Conservation (phyloP, 2,329 filamentous ascomycete genomes). For the Exserohilum rostratum region DNA sequence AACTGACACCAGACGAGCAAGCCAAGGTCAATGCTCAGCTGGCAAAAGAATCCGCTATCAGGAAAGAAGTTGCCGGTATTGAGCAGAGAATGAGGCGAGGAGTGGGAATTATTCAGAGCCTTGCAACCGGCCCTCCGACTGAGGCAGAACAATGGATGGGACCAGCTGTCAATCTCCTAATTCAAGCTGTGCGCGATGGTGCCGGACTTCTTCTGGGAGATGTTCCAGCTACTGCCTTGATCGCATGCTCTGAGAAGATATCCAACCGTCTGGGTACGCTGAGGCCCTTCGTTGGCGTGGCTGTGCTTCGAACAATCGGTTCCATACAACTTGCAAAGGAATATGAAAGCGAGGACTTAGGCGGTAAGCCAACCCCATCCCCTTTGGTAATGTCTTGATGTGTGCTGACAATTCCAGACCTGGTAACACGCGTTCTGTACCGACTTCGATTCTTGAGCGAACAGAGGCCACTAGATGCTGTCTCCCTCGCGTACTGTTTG, state of each 20-base stretch:
- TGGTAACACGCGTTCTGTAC: constrained; percentile 89
- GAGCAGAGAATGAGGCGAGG: constrained; percentile 78
- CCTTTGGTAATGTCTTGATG: not conserved
- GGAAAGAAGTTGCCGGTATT: constrained; percentile 71
- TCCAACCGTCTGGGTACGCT: constrained; percentile 76
- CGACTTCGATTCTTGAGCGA: constrained; percentile 88
- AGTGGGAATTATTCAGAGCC: constrained; percentile 80
- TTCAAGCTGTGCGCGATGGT: constrained; percentile 77
- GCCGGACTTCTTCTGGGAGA: constrained; percentile 83
- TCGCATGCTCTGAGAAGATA: constrained; percentile 77
- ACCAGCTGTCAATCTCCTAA: constrained; percentile 73
- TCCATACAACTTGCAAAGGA: constrained; percentile 74
- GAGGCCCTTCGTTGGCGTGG: constrained; percentile 83
- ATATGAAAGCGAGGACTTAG: constrained; percentile 79
- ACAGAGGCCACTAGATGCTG: constrained; percentile 88
- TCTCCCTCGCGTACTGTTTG: constrained; percentile 85
- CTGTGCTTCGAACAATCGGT: constrained; percentile 79
- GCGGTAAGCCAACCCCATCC: constrained; percentile 49
- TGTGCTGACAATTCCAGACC: constrained; percentile 47
- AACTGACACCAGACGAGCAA: constrained; percentile 86
- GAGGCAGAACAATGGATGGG: constrained; percentile 90
- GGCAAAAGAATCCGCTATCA: constrained; percentile 81
- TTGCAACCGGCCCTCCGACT: constrained; percentile 86
- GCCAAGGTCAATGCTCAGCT: constrained; percentile 90
- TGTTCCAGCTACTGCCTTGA: constrained; percentile 75